Base-by-base conservation (phyloP, 2,329 filamentous ascomycete genomes). In the Claviceps pazoutovae region DNA sequence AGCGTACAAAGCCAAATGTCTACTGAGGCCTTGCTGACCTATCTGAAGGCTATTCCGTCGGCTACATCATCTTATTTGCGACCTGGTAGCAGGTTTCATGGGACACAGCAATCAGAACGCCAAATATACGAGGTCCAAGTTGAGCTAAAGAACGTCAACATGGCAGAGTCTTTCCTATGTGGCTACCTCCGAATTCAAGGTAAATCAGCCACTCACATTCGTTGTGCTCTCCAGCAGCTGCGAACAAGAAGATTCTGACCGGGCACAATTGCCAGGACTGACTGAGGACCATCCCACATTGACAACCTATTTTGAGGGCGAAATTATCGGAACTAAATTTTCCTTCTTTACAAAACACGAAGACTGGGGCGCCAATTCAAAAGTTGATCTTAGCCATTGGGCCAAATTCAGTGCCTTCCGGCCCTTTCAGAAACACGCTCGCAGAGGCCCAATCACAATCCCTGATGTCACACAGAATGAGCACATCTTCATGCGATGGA, bases 401-500 rank as follows among this genome's bases (percentile, higher is more conserved):
- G 81, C 79, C 54, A 86, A 91, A 58, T 97, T 98, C 66, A 78
- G 80, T 1, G 85, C 89, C 8, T 97, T 94, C 74, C 80, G 84
- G 51, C 88, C 87, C 1, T 82, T 91, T 53, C 68, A 72, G 45
- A 81, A 79, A 60, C 71, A 74, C 53, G 76, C 75, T 37, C 73
- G 72, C 46, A 81, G 76, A 59, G 78, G 79, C 16, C 66, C 80
- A 21, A 67, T 74, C 30, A 59, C 64, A 72, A 73, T 82, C 72
- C 71, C 82, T 72, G 84, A 94, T 59, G 80, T 84, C 59, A 79
- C 81, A 47, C 86, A 94, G 63, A 77, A 82, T 56, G 90, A 96
- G 59, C 83, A 94, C 65, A 83, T 98, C 36, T 98, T 96, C 63
- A 98, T 98, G 93, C 82, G 93, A 55, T 98, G 93, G 93, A 98